Percentiles rank a stretch among this genome's conserved stretches.
phyloP scores from a whole-genome alignment of 2,329 filamentous ascomycete species.

The Alternaria conjuncta region DNA sequence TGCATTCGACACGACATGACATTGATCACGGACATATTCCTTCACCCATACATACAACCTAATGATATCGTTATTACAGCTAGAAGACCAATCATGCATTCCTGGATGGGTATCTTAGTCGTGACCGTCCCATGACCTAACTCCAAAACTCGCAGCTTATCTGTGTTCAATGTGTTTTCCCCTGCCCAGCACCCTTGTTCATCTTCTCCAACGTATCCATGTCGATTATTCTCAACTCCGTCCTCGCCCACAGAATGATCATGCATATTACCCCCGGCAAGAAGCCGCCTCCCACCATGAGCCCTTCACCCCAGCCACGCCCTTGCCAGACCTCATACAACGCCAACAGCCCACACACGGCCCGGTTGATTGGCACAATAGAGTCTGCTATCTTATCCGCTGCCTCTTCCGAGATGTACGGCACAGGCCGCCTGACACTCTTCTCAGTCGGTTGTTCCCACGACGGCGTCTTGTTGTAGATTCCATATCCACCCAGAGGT shows the following conservation, averaged over 20 bases:
- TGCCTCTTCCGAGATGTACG: conserved; percentile 27
- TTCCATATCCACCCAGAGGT: conserved; percentile 11
- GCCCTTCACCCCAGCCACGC: conserved; percentile 32
- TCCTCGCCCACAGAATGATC: conserved; percentile 67
- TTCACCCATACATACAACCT: conserved; percentile 2
- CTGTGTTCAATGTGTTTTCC: background rate
- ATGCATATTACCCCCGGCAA: conserved; percentile 62
- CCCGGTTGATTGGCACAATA: conserved; percentile 67
- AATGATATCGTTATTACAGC: background rate
- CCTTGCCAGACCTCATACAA: conserved; percentile 43
- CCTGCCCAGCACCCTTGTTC: conserved; percentile 57
- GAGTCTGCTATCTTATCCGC: conserved; percentile 62
- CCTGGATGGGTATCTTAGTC: background rate
- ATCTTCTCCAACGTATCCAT: conserved; percentile 68
- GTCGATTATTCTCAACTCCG: conserved; percentile 72
- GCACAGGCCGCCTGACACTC: conserved; percentile 22
- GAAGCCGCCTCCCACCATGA: conserved; percentile 47
- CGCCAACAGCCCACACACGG: conserved; percentile 60
- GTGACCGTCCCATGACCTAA: background rate
- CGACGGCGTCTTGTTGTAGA: conserved; percentile 5
- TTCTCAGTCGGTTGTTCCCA: conserved; percentile 11
- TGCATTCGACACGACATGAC: conserved; percentile 3
- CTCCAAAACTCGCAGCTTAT: background rate
- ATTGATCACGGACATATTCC: background rate
- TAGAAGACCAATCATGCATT: background rate